Conservation (phyloP, 2,329 filamentous ascomycete genomes). For the Daldinia sp. region DNA sequence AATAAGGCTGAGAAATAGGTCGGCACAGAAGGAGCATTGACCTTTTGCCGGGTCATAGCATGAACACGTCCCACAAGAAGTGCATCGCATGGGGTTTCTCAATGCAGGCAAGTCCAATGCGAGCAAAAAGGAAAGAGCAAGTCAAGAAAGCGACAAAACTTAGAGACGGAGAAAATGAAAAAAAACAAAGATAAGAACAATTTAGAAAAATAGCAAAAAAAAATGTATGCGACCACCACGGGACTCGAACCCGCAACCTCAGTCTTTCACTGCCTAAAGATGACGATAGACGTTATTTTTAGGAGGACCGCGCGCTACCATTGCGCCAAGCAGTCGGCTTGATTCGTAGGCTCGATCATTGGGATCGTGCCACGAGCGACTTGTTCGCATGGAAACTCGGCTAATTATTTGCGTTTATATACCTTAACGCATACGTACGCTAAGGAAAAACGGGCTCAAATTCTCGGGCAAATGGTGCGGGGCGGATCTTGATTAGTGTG, state of each 20-base stretch:
- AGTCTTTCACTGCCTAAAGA: conserved; percentile 45
- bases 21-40: not conserved
- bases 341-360: not conserved
- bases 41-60: conserved; percentile 25
- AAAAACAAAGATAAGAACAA: not conserved
- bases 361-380: not conserved
- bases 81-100: not conserved
- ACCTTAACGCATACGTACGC: not conserved
- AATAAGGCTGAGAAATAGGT: not conserved
- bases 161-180: not conserved
- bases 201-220: conserved; percentile 19
- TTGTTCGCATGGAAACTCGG: conserved; percentile 2
- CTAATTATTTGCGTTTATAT: conserved; percentile 8
- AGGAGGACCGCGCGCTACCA: conserved; percentile 53
- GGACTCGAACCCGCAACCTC: conserved; percentile 55
- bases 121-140: not conserved
- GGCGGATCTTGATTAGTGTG: not conserved
- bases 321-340: conserved; percentile 41
- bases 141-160: no score
- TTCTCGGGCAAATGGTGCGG: not conserved
- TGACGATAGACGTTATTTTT: conserved; percentile 33
- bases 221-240: conserved; percentile 46
- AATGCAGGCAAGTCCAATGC: not conserved
- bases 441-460: not conserved
- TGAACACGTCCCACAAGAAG: conserved; percentile 20